phyloP scores from a whole-genome alignment of 2,329 filamentous ascomycete genomes.

The Sarocladium oryzae region DNA sequence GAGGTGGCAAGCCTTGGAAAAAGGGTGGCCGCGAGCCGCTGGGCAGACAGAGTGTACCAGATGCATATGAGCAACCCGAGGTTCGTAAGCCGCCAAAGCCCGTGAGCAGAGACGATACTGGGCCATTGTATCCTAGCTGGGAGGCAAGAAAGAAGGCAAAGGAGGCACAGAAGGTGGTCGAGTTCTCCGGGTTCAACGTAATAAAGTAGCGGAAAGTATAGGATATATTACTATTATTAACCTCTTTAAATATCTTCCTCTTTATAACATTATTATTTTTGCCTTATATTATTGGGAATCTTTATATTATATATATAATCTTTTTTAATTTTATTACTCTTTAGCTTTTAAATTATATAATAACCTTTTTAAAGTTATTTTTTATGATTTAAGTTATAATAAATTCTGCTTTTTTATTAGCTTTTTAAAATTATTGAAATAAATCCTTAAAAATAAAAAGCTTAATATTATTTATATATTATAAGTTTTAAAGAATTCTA shows the following conservation, averaged over 20 bases:
- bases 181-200: slow-evolving; percentile 52
- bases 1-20: slow-evolving; percentile 44
- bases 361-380: not conserved
- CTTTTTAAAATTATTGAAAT: not conserved
- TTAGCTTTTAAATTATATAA: not conserved
- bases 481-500: not conserved
- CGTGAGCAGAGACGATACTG: slow-evolving; percentile 41
- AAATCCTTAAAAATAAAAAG: not conserved
- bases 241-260: not conserved
- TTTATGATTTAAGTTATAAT: not conserved
- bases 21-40: slow-evolving; percentile 27
- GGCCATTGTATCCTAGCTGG: slow-evolving; percentile 58
- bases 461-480: not conserved
- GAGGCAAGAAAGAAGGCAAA: slow-evolving; percentile 57
- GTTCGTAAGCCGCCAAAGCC: slow-evolving; percentile 23
- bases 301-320: not conserved
- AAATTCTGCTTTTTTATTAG: not conserved
- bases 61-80: slow-evolving; percentile 13
- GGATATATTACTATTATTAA: not conserved
- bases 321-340: not conserved
- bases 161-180: slow-evolving; percentile 44
- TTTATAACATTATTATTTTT: not conserved
- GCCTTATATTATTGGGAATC: not conserved
- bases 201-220: not conserved
- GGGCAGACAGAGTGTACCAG: slow-evolving; percentile 12